A percentile compares a stretch with the other conserved stretches of the same genome.
Conservation (phyloP, 441 rosid species). For the Populus hybrid region DNA sequence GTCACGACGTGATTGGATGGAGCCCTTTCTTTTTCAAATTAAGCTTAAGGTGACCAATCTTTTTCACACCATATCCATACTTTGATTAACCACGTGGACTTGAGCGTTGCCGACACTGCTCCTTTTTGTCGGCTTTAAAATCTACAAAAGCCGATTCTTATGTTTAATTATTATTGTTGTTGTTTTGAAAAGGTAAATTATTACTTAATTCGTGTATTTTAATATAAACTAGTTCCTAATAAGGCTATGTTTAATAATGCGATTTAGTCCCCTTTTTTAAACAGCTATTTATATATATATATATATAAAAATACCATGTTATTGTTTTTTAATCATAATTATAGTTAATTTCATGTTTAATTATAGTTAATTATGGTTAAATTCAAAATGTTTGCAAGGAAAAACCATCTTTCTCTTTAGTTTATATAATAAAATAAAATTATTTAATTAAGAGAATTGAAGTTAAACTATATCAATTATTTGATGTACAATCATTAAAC, state of each 20-base stretch:
- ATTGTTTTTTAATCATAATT: too few relatives aligned
- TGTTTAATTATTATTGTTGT: neutral
- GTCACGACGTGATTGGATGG: neutral
- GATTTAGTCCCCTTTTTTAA: too few relatives aligned
- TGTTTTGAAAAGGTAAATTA: neutral
- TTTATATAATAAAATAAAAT: too few relatives aligned
- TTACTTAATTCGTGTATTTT: neutral
- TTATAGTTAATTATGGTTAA: too few relatives aligned
- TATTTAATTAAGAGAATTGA: too few relatives aligned
- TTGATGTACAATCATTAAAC: neutral
- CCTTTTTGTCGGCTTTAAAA: neutral
- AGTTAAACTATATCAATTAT: too few relatives aligned
- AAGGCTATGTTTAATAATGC: too few relatives aligned
- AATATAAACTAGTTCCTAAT: too few relatives aligned
- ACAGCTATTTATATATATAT: too few relatives aligned
- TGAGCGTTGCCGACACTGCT: slow-evolving; percentile 19
- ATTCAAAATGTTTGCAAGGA: neutral
- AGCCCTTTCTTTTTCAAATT: neutral
- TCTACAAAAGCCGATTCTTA: neutral
- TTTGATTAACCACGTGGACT: neutral
- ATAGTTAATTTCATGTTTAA: neutral
- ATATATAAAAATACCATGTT: too few relatives aligned
- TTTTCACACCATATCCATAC: neutral
- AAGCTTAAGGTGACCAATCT: neutral
- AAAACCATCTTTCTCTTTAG: neutral